Conservation (phyloP, 768 basidiomycete species). For the Leccinum disarticulatum region DNA sequence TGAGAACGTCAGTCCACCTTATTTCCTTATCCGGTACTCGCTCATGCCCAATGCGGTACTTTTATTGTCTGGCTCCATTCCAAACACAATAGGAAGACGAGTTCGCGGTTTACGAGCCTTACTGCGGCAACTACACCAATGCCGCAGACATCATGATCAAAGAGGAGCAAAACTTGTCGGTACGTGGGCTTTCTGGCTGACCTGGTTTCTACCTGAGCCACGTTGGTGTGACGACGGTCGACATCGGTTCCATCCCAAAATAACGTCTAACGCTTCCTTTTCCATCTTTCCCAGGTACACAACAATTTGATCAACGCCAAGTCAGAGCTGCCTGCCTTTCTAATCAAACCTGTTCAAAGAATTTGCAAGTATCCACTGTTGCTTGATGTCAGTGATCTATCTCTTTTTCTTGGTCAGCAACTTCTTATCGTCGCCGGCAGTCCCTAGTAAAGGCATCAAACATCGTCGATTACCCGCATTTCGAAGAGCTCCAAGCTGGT, state of each 20-base stretch:
- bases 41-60: constrained; percentile 39
- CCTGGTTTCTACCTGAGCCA: constrained; percentile 15
- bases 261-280: constrained; percentile 21
- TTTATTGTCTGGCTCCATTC: constrained; percentile 40
- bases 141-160: constrained; percentile 83
- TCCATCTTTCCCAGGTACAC: constrained; percentile 51
- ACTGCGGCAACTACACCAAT: constrained; percentile 91
- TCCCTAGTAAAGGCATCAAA: constrained; percentile 74
- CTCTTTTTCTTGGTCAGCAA: constrained; percentile 10
- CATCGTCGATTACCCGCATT: constrained; percentile 61
- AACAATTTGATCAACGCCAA: constrained; percentile 87
- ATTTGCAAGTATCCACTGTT: constrained; percentile 98
- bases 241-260: constrained; percentile 15
- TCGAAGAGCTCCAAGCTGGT: constrained; percentile 81
- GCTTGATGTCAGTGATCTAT: constrained; percentile 65
- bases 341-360: constrained; percentile 98
- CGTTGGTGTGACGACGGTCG: constrained; percentile 28
- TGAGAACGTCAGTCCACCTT: constrained; percentile 60
- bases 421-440: constrained; percentile 36
- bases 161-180: constrained; percentile 83
- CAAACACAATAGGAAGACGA: constrained; percentile 81
- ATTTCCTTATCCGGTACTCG: constrained; percentile 14
- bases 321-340: constrained; percentile 91
- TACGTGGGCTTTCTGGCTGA: constrained; percentile 42
- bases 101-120: constrained; percentile 95